These are phyloP conservation scores for Phlyctochytrium arcticum DNA, from an alignment of 192 early-diverging fungal genomes.

Conservation along the genomic window DNA sequence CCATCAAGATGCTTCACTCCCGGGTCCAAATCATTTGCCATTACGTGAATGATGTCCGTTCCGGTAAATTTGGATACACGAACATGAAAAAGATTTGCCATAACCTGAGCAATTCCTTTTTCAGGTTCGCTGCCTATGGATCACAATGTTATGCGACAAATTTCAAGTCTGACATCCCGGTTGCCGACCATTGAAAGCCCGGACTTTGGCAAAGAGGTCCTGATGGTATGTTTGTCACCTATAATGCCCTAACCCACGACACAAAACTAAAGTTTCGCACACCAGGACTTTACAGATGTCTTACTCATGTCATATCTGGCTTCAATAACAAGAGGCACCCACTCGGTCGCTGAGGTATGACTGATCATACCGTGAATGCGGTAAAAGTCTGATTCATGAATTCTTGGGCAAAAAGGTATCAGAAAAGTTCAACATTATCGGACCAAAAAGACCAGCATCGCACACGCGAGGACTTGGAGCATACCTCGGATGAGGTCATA, in stretches of 20 bases:
- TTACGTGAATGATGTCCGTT: conserved; percentile 70
- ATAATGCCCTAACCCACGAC: not conserved
- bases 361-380: no score
- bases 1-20: conserved; percentile 76
- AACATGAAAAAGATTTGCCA: no score
- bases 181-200: conserved; percentile 63
- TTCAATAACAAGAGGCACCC: conserved; percentile 70
- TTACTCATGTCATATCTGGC: conserved; percentile 72
- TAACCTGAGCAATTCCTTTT: not conserved
- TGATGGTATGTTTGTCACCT: conserved; percentile 48
- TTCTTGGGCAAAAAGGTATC: no score
- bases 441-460: not conserved
- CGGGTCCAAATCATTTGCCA: conserved; percentile 64
- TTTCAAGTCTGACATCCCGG: conserved; percentile 66
- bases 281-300: conserved; percentile 80
- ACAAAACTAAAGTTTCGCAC: not conserved
- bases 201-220: conserved; percentile 70
- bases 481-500: not conserved
- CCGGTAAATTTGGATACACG: conserved; percentile 43
- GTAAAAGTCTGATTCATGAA: no score
- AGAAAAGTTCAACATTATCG: conserved; percentile 51
- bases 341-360: conserved; percentile 61
- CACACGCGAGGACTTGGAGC: not conserved
- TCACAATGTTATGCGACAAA: conserved; percentile 73
- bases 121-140: conserved; percentile 58